phyloP scores from a whole-genome alignment of 1,139 yeast genomes.

The Debaryomyces sp. region DNA sequence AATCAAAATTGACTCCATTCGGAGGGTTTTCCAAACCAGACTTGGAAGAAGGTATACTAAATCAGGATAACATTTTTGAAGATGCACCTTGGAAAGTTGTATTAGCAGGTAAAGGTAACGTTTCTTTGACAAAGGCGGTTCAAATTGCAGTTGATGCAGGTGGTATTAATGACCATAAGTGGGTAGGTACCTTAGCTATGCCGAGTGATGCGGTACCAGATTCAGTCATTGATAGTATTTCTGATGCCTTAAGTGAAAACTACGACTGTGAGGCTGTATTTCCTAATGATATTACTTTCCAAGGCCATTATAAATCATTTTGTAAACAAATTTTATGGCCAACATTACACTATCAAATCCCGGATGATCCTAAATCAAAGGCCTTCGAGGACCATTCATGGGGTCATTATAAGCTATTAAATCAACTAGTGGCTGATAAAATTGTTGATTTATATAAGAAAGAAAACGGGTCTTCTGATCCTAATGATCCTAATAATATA shows the following conservation, averaged over 20 bases:
- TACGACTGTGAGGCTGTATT: constrained; percentile 67
- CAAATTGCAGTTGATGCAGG: constrained; percentile 56
- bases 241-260: constrained; percentile 43
- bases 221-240: constrained; percentile 52
- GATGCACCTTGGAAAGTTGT: constrained; percentile 77
- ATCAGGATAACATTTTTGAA: constrained; percentile 60
- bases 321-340: constrained; percentile 98
- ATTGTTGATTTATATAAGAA: constrained; percentile 61
- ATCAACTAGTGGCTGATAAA: constrained; percentile 78
- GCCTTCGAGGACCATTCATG: constrained; percentile 96
- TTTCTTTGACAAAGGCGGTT: constrained; percentile 87
- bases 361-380: constrained; percentile 91
- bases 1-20: constrained; percentile 59
- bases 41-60: constrained; percentile 43
- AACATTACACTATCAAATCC: constrained; percentile 92
- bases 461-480: constrained; percentile 51
- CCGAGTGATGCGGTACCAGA: constrained; percentile 82
- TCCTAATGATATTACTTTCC: constrained; percentile 76
- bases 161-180: constrained; percentile 52
- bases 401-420: constrained; percentile 77
- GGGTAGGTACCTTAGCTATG: constrained; percentile 92
- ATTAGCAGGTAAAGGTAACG: constrained; percentile 77
- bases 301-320: constrained; percentile 87
- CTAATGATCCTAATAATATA: constrained; percentile 47
- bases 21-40: constrained; percentile 73